Conservation (phyloP, 2,329 filamentous ascomycete species). For the Fonsecaea erecta region DNA sequence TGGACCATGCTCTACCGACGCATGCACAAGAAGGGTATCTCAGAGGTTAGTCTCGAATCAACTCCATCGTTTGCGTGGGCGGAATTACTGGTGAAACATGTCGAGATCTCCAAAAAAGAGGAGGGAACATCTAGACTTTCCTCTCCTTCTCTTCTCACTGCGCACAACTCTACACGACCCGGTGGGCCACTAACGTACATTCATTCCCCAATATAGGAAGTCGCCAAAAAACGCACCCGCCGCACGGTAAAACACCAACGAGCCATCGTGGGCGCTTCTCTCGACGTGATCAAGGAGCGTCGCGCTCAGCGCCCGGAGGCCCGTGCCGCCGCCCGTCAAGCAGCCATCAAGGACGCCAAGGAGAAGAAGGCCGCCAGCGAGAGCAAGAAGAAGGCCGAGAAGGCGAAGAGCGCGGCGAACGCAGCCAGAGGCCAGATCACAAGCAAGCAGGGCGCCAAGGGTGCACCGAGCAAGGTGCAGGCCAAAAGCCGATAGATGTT, state of each 20-base stretch:
- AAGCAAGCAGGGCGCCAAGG: slow-evolving; percentile 98
- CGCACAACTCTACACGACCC: background rate
- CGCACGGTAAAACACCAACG: slow-evolving; percentile 98
- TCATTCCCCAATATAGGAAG: slow-evolving; percentile 70
- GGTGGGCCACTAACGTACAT: background rate
- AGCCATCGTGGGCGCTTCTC: slow-evolving; percentile 97
- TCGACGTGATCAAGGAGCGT: slow-evolving; percentile 99
- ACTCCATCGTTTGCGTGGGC: background rate
- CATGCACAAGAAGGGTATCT: slow-evolving; percentile 99
- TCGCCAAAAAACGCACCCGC: slow-evolving; percentile 99
- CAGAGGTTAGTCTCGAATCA: slow-evolving; percentile 76
- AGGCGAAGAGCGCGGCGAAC: slow-evolving; percentile 85
- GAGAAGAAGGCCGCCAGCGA: slow-evolving; percentile 91
- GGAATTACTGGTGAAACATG: background rate
- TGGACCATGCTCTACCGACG: slow-evolving; percentile 98
- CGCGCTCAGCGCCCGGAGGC: slow-evolving; percentile 93
- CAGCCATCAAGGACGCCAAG: slow-evolving; percentile 97
- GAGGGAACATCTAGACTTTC: background rate
- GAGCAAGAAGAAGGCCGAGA: slow-evolving; percentile 97
- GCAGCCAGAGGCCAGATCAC: slow-evolving; percentile 82
- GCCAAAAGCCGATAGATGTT: slow-evolving; percentile 47
- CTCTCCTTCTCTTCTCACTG: background rate
- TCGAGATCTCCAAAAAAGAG: background rate
- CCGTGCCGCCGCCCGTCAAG: slow-evolving; percentile 83
- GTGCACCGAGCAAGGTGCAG: slow-evolving; percentile 81